These are phyloP conservation scores for Harringtonia lauricola DNA, from an alignment of 2,329 filamentous ascomycete genomes.

Conservation along the genomic window DNA sequence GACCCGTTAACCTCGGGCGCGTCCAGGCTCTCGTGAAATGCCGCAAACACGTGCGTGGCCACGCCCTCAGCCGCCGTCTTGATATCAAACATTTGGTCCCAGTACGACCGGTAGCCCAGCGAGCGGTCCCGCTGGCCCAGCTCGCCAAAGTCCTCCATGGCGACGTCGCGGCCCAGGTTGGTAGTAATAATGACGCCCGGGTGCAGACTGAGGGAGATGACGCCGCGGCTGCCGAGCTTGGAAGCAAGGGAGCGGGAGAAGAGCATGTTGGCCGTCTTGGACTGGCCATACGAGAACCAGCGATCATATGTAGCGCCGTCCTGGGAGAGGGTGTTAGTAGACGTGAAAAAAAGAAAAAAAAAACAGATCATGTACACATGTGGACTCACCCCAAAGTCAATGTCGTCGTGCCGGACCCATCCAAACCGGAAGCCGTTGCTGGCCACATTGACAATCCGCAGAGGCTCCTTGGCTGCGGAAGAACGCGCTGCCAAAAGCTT, in stretches of 20 bases:
- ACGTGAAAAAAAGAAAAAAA: too few species aligned
- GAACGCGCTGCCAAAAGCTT: slow-evolving; percentile 27
- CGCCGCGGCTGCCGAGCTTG: neutral
- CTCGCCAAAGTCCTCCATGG: slow-evolving; percentile 1
- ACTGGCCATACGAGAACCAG: slow-evolving; percentile 17
- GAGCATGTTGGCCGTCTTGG: slow-evolving; percentile 19
- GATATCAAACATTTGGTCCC: neutral
- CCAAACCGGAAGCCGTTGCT: slow-evolving; percentile 2
- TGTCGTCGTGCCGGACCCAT: slow-evolving; percentile 2
- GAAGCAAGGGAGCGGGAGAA: slow-evolving; percentile 11
- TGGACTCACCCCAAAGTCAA: slow-evolving; percentile 18
- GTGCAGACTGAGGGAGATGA: slow-evolving; percentile 6
- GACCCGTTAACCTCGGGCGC: slow-evolving; percentile 12
- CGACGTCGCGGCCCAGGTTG: slow-evolving; percentile 2
- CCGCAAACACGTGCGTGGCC: slow-evolving; percentile 13
- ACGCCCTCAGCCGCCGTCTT: slow-evolving; percentile 5
- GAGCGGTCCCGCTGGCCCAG: neutral
- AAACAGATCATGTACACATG: slow-evolving; percentile 15
- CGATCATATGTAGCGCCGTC: slow-evolving; percentile 13
- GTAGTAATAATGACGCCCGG: slow-evolving; percentile 10
- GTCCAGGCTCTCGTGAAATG: slow-evolving; percentile 11
- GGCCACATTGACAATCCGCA: slow-evolving; percentile 8
- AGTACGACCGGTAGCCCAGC: slow-evolving; percentile 2
- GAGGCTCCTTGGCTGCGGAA: neutral
- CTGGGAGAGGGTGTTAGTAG: slow-evolving; percentile 12